These are phyloP conservation scores for Luvunga scandens DNA, from an alignment of 345 rosid species.

Conservation along the genomic window DNA sequence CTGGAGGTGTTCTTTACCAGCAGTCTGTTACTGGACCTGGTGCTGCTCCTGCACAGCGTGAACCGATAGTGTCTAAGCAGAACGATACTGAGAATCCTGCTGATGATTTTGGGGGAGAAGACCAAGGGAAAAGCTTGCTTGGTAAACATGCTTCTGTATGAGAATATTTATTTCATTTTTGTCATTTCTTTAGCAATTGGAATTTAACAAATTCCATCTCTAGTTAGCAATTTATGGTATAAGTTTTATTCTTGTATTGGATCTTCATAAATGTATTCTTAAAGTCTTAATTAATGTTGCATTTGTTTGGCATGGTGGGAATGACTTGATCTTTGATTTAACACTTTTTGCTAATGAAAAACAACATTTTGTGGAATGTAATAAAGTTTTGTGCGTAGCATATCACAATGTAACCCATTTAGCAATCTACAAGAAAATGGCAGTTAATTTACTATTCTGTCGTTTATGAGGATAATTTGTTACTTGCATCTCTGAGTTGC, in stretches of 20 bases:
- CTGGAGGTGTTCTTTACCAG: slow-evolving; percentile 94
- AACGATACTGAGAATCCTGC: slow-evolving; percentile 22
- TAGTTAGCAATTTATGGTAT: neutral
- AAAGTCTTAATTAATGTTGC: neutral
- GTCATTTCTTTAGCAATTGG: slow-evolving; percentile 5
- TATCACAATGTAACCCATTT: neutral
- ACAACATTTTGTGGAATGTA: neutral
- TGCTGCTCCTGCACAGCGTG: slow-evolving; percentile 33
- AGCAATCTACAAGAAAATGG: neutral
- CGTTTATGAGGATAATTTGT: neutral
- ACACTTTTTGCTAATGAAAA: neutral
- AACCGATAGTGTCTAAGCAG: slow-evolving; percentile 35
- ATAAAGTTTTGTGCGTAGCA: neutral
- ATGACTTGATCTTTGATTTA: neutral
- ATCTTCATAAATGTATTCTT: neutral
- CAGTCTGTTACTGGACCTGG: slow-evolving; percentile 70
- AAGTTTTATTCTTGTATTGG: neutral
- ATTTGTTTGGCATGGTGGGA: neutral
- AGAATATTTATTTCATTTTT: slow-evolving; percentile 19
- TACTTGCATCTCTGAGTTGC: neutral
- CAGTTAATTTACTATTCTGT: neutral
- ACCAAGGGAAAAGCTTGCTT: slow-evolving; percentile 33
- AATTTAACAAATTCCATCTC: slow-evolving; percentile 9
- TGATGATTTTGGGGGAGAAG: slow-evolving; percentile 41
- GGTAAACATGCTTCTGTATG: slow-evolving; percentile 50